Base-by-base conservation (phyloP, 495 filamentous ascomycete species). In the Talaromyces nanjingensis region DNA sequence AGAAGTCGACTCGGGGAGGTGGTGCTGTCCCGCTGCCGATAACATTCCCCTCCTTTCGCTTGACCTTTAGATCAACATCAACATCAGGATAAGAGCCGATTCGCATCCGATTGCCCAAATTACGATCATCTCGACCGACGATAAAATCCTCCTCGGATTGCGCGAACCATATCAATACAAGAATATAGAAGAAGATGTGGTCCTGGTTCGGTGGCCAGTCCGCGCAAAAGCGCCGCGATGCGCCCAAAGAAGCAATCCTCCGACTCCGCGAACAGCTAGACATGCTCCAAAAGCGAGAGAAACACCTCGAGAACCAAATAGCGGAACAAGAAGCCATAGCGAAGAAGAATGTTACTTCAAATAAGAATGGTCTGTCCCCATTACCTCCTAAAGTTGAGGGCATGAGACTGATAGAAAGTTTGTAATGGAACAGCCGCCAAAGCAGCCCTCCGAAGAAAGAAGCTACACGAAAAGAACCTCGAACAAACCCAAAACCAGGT, bases 271-370 rank as follows among this genome's bases (percentile, higher is more conserved):
- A 87, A 68, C 93, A 97, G 83, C 82, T 98, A 27, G 92, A 96
- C 66, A 97, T 97, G 93, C 83, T 99, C 66, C 91, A 96, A 77
- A 99, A 99, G 84, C 83, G 96, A 53, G 92, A 99, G 79, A 88
- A 84, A 72, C 91, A 98, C 72, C 79, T 97, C 53, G 89, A 93
- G 74, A 87, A 83, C 65, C 92, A 94, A 79, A 96, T 97, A 78
- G 87, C 87, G 16, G 92, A 98, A 75, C 94, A 99, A 73, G 94
- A 98, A 73, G 81, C 84, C 42, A 83, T 93, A 65, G 96, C 94
- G n/a, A 83, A 90, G 77, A 97, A 97, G 81, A 86, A 93, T 67
- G 87, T 96, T 25, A 88, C 81, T 69, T 83, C 89, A 47, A 98
- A 99, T 82, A 96, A 96, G 77, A 91, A 83, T 66, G 89, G 93